phyloP scores from a whole-genome alignment of 495 filamentous ascomycete species.

The Neurospora tetrasperma region DNA sequence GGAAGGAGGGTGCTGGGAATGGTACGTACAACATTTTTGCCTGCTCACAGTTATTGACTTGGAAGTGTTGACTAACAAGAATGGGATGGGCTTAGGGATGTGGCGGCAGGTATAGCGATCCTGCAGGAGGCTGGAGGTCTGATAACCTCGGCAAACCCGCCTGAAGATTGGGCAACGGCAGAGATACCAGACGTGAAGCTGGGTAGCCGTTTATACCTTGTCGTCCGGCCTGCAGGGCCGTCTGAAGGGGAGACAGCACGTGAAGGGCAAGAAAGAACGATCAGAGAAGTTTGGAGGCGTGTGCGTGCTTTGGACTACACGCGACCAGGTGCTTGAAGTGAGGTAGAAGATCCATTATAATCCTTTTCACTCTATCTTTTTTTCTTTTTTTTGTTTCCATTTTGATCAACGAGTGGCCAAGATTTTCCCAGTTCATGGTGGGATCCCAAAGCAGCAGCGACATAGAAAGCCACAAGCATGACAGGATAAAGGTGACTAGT shows the following conservation, averaged over 20 bases:
- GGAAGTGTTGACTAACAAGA: neutral
- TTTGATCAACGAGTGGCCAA: neutral
- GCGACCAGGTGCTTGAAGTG: slow-evolving; percentile 30
- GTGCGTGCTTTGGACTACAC: slow-evolving; percentile 50
- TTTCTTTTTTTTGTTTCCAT: neutral
- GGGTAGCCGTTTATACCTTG: slow-evolving; percentile 55
- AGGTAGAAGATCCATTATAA: neutral
- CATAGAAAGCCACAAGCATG: neutral
- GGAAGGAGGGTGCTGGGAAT: slow-evolving; percentile 80
- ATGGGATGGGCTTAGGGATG: slow-evolving; percentile 42
- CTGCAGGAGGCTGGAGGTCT: slow-evolving; percentile 62
- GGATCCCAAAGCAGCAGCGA: neutral
- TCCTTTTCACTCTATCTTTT: neutral
- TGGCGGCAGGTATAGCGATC: slow-evolving; percentile 71
- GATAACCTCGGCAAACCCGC: slow-evolving; percentile 57
- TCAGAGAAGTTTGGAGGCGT: slow-evolving; percentile 58
- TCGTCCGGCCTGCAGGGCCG: slow-evolving; percentile 54
- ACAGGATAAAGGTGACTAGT: neutral
- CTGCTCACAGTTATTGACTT: neutral
- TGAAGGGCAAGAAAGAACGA: slow-evolving; percentile 53
- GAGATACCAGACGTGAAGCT: slow-evolving; percentile 47
- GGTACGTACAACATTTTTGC: slow-evolving; percentile 22
- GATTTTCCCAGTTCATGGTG: neutral
- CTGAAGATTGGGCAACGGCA: slow-evolving; percentile 40
- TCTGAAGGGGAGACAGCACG: slow-evolving; percentile 49